Base-by-base conservation (phyloP, 177 flowering plant genomes). In the Vitis hybrid region DNA sequence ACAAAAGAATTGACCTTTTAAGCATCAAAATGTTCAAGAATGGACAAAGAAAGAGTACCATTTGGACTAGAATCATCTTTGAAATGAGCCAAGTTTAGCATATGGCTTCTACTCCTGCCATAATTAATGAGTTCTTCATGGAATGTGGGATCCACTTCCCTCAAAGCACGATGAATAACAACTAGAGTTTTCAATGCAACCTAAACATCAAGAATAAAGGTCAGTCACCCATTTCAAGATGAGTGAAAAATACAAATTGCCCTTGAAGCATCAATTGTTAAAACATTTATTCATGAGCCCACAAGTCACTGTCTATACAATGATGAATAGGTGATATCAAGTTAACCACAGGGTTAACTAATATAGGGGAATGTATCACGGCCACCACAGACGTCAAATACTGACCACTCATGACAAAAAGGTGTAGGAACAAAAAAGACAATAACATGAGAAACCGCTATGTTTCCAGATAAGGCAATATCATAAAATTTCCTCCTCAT, bases 21-120 rank as follows among this genome's bases (percentile, higher is more conserved):
- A 18, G 16, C 24, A 9, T 51, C 16, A 54, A 57, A 30, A 2
- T 14, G 1, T 75, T 30, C 12, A 6, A 21, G 0, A 6, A 60
- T 24, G 57, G 73, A 52, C 16, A 63, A 24, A 58, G 52, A 24
- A 24, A 24, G 55, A 0, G 14, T 88, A 95, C 99, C 99, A 78
- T 87, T 87, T 56, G 97, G 86, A 76, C 99, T 91, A 55, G 99
- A 95, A 80, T 95, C 98, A 78, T 95, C 99, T 80, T 92, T 95
- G 81, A 95, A 95, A 84, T 95, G 97, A 70, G 97, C 69, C 88
- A 95, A 70, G 80, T 95, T 93, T 62, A 95, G 97, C 92, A 95
- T 92, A 70, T 93, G 99, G 74, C 79, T 85, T 75, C 95, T 81
- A 80, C 94, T 93, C 76, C 93, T 84, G 13, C 92, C 93, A 75